Percentiles rank a stretch among this genome's conserved stretches.
Conservation (phyloP, 2,329 filamentous ascomycete species). For the Calycina herbarum region DNA sequence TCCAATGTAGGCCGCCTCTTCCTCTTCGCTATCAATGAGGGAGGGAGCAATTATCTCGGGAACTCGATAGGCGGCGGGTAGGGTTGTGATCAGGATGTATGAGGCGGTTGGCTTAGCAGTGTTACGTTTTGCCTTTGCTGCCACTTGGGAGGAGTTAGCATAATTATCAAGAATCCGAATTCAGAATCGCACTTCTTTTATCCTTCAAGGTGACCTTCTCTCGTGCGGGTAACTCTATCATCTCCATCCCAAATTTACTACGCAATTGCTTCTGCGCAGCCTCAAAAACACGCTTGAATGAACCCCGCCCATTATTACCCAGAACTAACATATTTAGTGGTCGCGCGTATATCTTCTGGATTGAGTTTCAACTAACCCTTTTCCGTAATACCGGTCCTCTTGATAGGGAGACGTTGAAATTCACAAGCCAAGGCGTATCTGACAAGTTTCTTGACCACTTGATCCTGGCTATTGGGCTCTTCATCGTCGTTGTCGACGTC, state of each 20-base stretch:
- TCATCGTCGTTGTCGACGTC: conserved; percentile 30
- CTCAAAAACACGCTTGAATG: conserved; percentile 77
- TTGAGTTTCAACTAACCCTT: conserved; percentile 48
- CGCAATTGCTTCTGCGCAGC: conserved; percentile 72
- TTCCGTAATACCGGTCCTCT: conserved; percentile 61
- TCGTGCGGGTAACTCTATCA: conserved; percentile 76
- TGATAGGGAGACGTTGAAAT: conserved; percentile 59
- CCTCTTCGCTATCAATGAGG: conserved; percentile 60
- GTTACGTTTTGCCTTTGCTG: conserved; percentile 35
- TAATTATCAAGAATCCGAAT: background rate
- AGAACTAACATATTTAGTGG: conserved; percentile 25
- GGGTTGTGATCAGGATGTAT: conserved; percentile 74
- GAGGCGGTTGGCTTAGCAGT: conserved; percentile 58
- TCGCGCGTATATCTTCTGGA: background rate
- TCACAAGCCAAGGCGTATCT: conserved; percentile 68
- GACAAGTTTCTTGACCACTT: conserved; percentile 66
- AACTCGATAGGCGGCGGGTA: conserved; percentile 68
- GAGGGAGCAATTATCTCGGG: conserved; percentile 68
- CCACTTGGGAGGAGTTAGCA: conserved; percentile 17
- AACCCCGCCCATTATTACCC: conserved; percentile 52
- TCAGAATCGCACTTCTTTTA: conserved; percentile 62
- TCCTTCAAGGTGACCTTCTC: conserved; percentile 83
- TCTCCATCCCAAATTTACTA: conserved; percentile 84
- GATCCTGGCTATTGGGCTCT: conserved; percentile 38
- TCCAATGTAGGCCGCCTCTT: conserved; percentile 78